Base-by-base conservation (phyloP, 495 filamentous ascomycete species). In the Oleoguttula mirabilis region DNA sequence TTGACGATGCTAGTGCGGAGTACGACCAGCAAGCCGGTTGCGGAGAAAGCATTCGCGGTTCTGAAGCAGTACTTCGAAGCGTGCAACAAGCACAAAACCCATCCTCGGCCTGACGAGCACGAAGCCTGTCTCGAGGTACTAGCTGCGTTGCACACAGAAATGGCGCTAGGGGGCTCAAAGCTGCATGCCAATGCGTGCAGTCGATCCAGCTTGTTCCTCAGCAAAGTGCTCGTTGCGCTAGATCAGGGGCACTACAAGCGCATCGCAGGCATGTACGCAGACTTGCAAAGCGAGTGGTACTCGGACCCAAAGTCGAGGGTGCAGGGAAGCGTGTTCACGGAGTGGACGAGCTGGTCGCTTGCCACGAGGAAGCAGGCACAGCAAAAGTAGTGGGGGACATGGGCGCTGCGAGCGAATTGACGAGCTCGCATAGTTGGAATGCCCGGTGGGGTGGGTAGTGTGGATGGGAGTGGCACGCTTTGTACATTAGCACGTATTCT, bases 41-140 rank as follows among this genome's bases (percentile, higher is more conserved):
- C 76, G 4, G 77, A 80, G 24, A 87, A 82, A 55, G 80, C 83
- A 0, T 72, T 69, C 47, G 64, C 66, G 3, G 69, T 85, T 16
- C 67, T 98, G 25, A 69, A 72, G 25, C 68, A 73, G 45, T 84
- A 82, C 58, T 71, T 78, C n/a, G 81, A 79, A 52, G 57, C 71
- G 8, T 74, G 76, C 52, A 86, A 80, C 65, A 76, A 73, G 57
- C 67, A 71, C 21, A 61, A 64, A 22, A 59, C 63, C 0, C 55
- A 73, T 1, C 68, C 69, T 1, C 43, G 55, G n/a, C 53, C 52
- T 5, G 45, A 50, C 10, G 38, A 45, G 7, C 15, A 12, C 3
- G 54, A 52, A 20, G 31, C 32, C 1, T 39, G 41, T 2, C 70
- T 79, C 65, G 64, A 59, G 17, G 61, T 87, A 2, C 61, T 98